Conservation (phyloP, 169 alveolate species). For the Plasmodium gallinaceum region DNA sequence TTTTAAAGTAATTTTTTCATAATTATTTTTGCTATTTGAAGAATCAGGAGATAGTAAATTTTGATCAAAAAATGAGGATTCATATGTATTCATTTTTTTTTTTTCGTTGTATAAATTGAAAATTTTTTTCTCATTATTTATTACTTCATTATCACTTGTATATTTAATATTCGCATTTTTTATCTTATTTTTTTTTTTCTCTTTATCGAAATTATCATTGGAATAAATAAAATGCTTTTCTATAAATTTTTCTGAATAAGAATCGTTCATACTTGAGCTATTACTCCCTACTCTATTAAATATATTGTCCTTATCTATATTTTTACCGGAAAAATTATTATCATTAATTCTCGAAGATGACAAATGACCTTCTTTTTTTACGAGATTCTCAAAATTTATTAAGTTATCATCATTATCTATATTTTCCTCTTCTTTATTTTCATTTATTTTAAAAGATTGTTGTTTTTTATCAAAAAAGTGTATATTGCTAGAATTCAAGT, state of each 20-base stretch:
- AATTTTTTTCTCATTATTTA: neutral
- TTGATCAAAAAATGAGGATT: slow-evolving; percentile 24
- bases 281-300: slow-evolving; percentile 11
- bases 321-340: slow-evolving; percentile 6
- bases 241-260: slow-evolving; percentile 12
- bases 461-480: slow-evolving; percentile 29
- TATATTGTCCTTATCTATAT: slow-evolving; percentile 10
- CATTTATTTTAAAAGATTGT: slow-evolving; percentile 11
- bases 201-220: slow-evolving; percentile 11
- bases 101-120: slow-evolving; percentile 33
- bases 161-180: slow-evolving; percentile 7
- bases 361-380: slow-evolving; percentile 8
- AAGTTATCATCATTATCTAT: neutral
- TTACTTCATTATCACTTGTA: slow-evolving; percentile 33
- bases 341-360: slow-evolving; percentile 3
- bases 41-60: neutral
- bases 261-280: slow-evolving; percentile 12
- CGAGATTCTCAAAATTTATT: neutral
- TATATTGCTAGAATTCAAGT: slow-evolving; percentile 3
- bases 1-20: neutral
- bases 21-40: slow-evolving; percentile 14
- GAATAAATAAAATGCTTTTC: slow-evolving; percentile 19
- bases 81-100: slow-evolving; percentile 6
- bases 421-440: slow-evolving; percentile 15
- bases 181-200: neutral